Evolutionary conservation across 1,139 yeast genomes (phyloP), one percentile per base, ranked within the genome.

Genomic region (Magnusiomyces sp.): DNA sequence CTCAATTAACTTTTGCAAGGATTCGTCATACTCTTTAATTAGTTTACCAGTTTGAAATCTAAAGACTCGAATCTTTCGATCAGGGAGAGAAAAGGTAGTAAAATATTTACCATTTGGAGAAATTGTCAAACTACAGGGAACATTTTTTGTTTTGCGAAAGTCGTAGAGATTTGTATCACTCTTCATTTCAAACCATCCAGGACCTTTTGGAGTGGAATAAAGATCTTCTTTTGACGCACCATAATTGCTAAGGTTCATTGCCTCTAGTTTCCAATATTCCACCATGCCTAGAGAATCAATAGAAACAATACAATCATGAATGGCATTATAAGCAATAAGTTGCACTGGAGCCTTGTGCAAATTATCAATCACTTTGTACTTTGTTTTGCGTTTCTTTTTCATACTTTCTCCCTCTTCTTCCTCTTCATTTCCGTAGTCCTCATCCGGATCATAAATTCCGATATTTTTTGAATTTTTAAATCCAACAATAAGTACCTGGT

Each of bases 141-240:
- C 46, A 1, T 67, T 56, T 55, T 70, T 70, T 38, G 55, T 44
- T 51, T 70, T 71, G 19, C 71, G 65, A 47, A 73, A 61, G 20
- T 68, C 71, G 53, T 71, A 71, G 40, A 75, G 59, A 53, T 73
- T 72, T 0, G 80, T 75, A 43, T 67, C 63, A 19, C 74, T 66
- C 54, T 75, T 75, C 57, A 63, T 59, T 40, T 66, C 63, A 59
- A 73, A 74, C 10, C 43, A 40, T 3, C 34, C 34, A 4, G 14
- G 13, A 7, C 43, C 43, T n/a, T 32, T 40, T n/a, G 43, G 43
- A 10, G 34, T 10, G 13, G 43, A 16, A 40, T 27, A 40, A 16
- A 29, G 19, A 2, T 40, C 34, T 40, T 40, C 29, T 9, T 10
- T 5, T n/a, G 20, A 5, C 10, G 20, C 27, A n/a, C 43, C 34